A percentile compares a stretch with the other conserved stretches of the same genome.
These are phyloP conservation scores for Batkoa obscura DNA, from an alignment of 371 early-diverging fungal species.

Conservation along the genomic window DNA sequence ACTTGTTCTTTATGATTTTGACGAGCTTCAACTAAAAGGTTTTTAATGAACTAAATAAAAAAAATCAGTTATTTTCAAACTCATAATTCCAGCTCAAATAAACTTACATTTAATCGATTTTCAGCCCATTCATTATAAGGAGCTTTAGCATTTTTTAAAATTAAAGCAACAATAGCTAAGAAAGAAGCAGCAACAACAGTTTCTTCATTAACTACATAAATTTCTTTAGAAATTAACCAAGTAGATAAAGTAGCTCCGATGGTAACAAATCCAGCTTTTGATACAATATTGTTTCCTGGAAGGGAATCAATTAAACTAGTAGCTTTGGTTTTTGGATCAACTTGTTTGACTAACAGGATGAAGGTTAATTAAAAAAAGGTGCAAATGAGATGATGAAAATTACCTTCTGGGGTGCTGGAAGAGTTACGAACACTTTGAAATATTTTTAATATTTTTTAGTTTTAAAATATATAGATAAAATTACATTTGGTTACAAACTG, in stretches of 20 bases:
- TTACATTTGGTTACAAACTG: background rate
- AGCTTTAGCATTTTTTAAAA: constrained; percentile 60
- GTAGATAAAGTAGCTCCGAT: constrained; percentile 67
- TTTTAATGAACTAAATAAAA: constrained; percentile 27
- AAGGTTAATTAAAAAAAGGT: background rate
- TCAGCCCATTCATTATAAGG: constrained; percentile 76
- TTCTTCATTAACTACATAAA: constrained; percentile 89
- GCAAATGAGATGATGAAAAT: too few species aligned
- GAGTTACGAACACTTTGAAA: background rate
- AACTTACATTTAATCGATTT: constrained; percentile 45
- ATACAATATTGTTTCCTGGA: constrained; percentile 72
- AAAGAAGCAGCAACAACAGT: constrained; percentile 57
- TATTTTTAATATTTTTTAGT: background rate
- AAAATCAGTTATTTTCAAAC: background rate
- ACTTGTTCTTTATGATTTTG: constrained; percentile 81
- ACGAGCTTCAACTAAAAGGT: constrained; percentile 66
- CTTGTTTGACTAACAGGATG: background rate
- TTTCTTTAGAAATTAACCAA: constrained; percentile 83
- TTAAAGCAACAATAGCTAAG: constrained; percentile 50
- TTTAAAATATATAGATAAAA: background rate
- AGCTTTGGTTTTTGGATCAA: constrained; percentile 26
- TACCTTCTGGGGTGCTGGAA: background rate
- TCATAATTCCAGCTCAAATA: too few species aligned
- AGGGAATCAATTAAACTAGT: constrained; percentile 71
- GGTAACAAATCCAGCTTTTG: constrained; percentile 80